Evolutionary conservation across 371 early-diverging fungal genomes (phyloP).

Genomic region (Rhizopus arrhizus): DNA sequence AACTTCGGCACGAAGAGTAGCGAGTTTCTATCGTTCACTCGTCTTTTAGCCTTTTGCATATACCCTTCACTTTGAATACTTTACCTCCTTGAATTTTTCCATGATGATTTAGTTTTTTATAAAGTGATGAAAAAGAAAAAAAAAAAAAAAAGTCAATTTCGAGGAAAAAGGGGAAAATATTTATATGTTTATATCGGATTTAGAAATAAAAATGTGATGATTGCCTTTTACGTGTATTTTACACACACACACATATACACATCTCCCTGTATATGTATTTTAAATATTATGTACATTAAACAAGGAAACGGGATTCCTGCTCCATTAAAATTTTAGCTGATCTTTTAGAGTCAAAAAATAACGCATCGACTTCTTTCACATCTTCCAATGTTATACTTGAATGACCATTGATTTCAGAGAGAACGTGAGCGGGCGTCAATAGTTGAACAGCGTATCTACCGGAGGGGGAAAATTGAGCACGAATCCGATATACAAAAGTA

Average conservation of each 20-base stretch:
- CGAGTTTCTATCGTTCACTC: conserved; percentile 60
- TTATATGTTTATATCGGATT: conserved; percentile 11
- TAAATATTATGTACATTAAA: conserved; percentile 3
- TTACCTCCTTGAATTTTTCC: conserved; percentile 45
- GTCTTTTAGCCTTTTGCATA: not conserved
- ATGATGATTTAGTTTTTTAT: conserved; percentile 13
- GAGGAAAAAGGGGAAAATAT: not conserved
- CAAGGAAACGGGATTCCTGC: conserved; percentile 46
- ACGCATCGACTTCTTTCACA: conserved; percentile 78
- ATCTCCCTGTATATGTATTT: not conserved
- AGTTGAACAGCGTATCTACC: conserved; percentile 96
- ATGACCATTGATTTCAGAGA: conserved; percentile 84
- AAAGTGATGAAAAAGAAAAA: conserved; percentile 5
- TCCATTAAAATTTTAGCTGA: conserved; percentile 69
- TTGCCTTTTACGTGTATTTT: conserved; percentile 6
- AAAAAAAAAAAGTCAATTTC: conserved; percentile 7
- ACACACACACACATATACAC: not conserved
- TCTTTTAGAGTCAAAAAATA: conserved; percentile 93
- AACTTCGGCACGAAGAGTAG: conserved; percentile 67
- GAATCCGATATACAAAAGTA: not conserved
- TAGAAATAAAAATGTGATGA: conserved; percentile 27
- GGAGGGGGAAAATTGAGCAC: no score
- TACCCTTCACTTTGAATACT: not conserved
- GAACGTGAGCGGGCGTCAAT: conserved; percentile 87
- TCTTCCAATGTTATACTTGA: conserved; percentile 79